Conservation (phyloP, 1,139 yeast genomes). For the Geotrichum europaeum region DNA sequence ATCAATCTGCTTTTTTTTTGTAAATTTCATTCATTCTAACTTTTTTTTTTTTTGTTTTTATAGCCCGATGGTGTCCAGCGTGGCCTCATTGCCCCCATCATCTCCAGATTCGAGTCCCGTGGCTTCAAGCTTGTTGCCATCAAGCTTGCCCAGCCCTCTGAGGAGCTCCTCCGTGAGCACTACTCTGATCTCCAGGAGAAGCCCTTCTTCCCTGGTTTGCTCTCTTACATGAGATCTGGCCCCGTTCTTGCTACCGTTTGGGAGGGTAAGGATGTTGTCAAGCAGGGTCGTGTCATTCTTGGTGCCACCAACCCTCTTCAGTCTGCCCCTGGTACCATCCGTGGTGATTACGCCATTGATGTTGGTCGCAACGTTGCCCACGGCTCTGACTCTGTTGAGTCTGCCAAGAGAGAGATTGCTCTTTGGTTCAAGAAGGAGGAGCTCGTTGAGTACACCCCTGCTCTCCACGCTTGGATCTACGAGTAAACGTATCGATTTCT, state of each 20-base stretch:
- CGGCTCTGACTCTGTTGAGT: constrained; percentile 99
- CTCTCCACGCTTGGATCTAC: constrained; percentile 85
- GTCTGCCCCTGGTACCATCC: constrained; percentile 98
- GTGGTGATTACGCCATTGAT: constrained; percentile 82
- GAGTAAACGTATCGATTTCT: constrained; percentile 46
- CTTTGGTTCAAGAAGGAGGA: constrained; percentile 99
- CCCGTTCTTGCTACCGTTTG: constrained; percentile 99
- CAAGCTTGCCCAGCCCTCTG: constrained; percentile 85
- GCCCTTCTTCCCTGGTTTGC: constrained; percentile 93
- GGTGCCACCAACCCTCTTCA: constrained; percentile 99
- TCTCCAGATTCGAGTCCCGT: constrained; percentile 92
- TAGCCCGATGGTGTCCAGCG: constrained; percentile 99
- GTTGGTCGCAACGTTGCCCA: constrained; percentile 99
- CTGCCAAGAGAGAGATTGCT: constrained; percentile 91
- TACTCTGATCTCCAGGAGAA: constrained; percentile 91
- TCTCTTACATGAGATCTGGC: constrained; percentile 96
- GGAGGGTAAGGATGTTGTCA: constrained; percentile 99
- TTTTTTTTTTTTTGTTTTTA: not conserved
- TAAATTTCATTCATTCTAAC: not conserved
- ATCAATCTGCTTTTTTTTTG: not conserved
- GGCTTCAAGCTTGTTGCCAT: constrained; percentile 97
- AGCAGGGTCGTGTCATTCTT: constrained; percentile 94
- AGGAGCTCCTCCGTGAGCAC: constrained; percentile 83
- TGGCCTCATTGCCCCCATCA: constrained; percentile 85
- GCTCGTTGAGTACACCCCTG: constrained; percentile 84